Conservation (phyloP, 2,329 filamentous ascomycete species). For the Pseudocercospora pini-densiflorae region DNA sequence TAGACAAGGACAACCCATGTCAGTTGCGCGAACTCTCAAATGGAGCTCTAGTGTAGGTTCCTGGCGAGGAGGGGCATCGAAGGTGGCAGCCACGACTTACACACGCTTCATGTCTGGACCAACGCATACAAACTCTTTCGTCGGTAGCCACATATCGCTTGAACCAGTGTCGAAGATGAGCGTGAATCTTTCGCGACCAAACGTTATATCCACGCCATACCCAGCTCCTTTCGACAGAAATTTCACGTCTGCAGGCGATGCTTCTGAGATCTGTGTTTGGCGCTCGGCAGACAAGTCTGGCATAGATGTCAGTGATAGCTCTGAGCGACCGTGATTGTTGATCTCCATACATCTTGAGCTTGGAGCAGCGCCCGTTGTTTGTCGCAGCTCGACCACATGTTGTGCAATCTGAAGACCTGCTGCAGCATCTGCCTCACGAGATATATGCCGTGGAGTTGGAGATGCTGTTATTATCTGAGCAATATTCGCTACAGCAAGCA, state of each 20-base stretch:
- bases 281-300: not conserved
- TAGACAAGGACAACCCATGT: not conserved
- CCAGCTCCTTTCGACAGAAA: not conserved
- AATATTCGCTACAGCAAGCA: not conserved
- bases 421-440: not conserved
- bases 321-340: not conserved
- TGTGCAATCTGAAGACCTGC: not conserved
- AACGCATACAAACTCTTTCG: constrained; percentile 31
- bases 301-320: not conserved
- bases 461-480: not conserved
- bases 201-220: constrained; percentile 4
- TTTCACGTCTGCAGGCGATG: not conserved
- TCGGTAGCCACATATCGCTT: constrained; percentile 51
- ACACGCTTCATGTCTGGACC: not conserved
- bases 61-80: not conserved
- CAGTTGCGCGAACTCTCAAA: not conserved
- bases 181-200: constrained; percentile 38
- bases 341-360: constrained; percentile 6
- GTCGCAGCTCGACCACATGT: not conserved
- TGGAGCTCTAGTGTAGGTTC: not conserved
- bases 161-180: constrained; percentile 53
- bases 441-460: not conserved
- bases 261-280: not conserved
- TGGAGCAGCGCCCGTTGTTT: not conserved
- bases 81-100: not conserved